Conservation (phyloP, 371 early-diverging fungal species). For the Quaeritorhiza haematococci region DNA sequence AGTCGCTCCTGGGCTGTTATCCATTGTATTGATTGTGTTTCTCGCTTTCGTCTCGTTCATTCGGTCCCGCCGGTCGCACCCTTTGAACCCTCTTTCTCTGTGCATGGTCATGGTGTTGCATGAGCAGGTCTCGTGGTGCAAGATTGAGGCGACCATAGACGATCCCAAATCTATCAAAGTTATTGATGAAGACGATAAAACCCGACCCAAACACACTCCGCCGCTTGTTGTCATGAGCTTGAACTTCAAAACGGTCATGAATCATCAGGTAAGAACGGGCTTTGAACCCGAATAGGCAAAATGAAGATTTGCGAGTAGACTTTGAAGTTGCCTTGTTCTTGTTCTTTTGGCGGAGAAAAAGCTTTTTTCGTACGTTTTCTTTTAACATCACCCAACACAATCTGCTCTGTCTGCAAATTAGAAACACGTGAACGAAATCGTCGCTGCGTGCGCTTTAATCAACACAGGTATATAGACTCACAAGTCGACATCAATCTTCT, state of each 20-base stretch:
- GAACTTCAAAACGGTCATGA: slow-evolving; percentile 75
- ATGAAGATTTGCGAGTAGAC: too few species aligned
- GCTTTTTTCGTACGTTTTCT: too few species aligned
- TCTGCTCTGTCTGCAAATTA: too few species aligned
- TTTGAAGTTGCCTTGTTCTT: too few species aligned
- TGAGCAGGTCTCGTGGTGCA: slow-evolving; percentile 78
- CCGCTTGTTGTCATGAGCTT: slow-evolving; percentile 83
- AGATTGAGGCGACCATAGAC: slow-evolving; percentile 61
- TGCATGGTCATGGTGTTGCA: too few species aligned
- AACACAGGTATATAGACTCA: too few species aligned
- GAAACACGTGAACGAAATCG: slow-evolving; percentile 93
- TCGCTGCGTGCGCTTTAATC: slow-evolving; percentile 68
- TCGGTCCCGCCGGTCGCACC: too few species aligned
- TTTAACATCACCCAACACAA: too few species aligned
- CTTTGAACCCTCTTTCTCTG: too few species aligned
- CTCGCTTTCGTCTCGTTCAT: not conserved
- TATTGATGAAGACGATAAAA: slow-evolving; percentile 38
- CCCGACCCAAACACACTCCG: slow-evolving; percentile 52
- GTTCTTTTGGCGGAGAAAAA: too few species aligned
- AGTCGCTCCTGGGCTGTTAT: not conserved
- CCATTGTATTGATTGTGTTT: not conserved
- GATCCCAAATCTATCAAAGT: slow-evolving; percentile 68
- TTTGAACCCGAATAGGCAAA: too few species aligned
- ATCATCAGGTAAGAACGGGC: slow-evolving; percentile 67
- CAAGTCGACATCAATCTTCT: too few species aligned